Conservation (phyloP, 768 basidiomycete species). For the Boletus reticulatus region DNA sequence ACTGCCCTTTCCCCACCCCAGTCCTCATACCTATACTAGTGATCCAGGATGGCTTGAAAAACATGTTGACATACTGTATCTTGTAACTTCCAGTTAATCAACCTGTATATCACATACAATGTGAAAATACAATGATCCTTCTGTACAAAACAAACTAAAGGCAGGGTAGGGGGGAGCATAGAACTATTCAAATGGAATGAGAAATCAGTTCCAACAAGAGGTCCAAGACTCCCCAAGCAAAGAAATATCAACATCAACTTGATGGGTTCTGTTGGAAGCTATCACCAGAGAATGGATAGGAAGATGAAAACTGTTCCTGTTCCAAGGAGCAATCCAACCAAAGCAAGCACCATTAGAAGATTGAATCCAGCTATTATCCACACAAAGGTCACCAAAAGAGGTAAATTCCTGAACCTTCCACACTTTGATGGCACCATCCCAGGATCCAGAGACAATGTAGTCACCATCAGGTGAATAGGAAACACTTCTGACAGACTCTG, state of each 20-base stretch:
- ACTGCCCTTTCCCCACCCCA: no score
- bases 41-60: no score
- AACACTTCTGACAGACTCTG: not conserved
- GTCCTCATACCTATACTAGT: no score
- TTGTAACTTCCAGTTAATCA: no score
- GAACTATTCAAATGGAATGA: no score
- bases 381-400: not conserved
- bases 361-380: conserved; percentile 3
- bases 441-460: not conserved
- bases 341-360: not conserved
- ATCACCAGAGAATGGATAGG: not conserved
- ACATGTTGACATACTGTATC: no score
- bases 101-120: no score
- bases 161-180: no score
- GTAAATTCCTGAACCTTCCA: not conserved
- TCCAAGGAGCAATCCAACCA: conserved; percentile 8
- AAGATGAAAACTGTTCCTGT: not conserved
- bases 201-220: not conserved
- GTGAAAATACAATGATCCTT: no score
- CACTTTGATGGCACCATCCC: not conserved
- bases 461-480: conserved; percentile 1
- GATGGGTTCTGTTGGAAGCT: not conserved
- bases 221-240: not conserved
- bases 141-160: no score
- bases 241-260: not conserved